Base-by-base conservation (phyloP, 805 yeast species). In the Pichia scutulata region DNA sequence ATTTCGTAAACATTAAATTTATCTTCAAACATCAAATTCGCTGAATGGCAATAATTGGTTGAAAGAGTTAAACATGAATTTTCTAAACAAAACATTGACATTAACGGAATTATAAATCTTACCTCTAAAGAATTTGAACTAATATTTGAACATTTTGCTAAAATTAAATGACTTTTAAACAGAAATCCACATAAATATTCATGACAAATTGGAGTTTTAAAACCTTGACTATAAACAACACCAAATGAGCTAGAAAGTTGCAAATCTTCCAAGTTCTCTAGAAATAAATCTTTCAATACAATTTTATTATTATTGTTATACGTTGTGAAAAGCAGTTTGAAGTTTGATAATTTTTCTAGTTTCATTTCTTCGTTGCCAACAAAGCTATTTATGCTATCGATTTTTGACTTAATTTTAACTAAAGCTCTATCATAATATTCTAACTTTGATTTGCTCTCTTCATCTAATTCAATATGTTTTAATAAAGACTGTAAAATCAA, bases 111-210 rank as follows among this genome's bases (percentile, higher is more conserved):
- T 14, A 80, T 69, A 54, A 79, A 76, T 16, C 63, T 66, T 7
- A 77, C 68, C 5, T 65, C 71, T 33, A 61, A 58, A 25, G 57
- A 65, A 9, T 47, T 43, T 4, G 45, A 18, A 41, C 50, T 55
- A 49, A 14, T 49, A 46, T 52, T 62, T 64, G 23, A 58, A 44
- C 18, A 65, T 52, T 23, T 65, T 52, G 13, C 71, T 63, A 36
- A 77, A 51, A 81, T 54, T 25, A 80, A 57, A 59, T 78, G 81
- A 5, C 80, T 70, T 52, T 80, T 77, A 65, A 76, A 80, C 21
- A 78, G 56, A 41, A 78, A 50, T 41, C 60, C 70, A 48, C 66
- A 79, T 61, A 64, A 58, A 51, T 49, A 60, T 21, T 56, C 48
- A 41, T 51, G 10, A 9, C n/a, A 5, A 6, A 33, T 16, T 16